Evolutionary conservation across 2,329 filamentous ascomycete species (phyloP).

Genomic region (Falciphora oryzae): DNA sequence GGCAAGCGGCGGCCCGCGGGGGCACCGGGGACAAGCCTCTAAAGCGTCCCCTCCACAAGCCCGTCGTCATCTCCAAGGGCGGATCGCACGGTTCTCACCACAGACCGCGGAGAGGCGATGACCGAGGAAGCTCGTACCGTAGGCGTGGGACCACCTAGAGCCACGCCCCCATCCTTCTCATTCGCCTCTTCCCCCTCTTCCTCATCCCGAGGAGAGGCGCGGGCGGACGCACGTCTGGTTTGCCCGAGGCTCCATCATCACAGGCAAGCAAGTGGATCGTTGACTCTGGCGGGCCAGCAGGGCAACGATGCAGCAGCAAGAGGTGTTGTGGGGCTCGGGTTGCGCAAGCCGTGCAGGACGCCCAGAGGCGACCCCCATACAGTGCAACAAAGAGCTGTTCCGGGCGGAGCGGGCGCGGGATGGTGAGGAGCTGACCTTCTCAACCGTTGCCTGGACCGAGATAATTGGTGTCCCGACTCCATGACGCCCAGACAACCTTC

Average conservation of each 20-base stretch:
- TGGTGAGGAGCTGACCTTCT: neutral
- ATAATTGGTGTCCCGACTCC: neutral
- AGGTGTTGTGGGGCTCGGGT: neutral
- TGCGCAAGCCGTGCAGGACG: neutral
- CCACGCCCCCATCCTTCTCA: neutral
- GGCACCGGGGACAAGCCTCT: constrained; percentile 42
- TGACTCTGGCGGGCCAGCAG: neutral
- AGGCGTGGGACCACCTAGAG: neutral
- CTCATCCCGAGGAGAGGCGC: neutral
- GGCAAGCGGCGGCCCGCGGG: constrained; percentile 43
- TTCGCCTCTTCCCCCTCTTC: neutral
- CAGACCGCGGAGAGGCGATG: neutral
- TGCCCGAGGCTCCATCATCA: neutral
- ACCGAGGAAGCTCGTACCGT: neutral
- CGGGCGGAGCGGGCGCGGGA: too few relatives aligned
- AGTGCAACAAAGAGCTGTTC: neutral
- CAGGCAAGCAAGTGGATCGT: neutral
- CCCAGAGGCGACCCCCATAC: neutral
- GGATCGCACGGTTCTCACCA: constrained; percentile 22
- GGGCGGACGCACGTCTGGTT: neutral
- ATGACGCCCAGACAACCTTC: neutral
- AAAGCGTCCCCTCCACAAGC: constrained; percentile 52
- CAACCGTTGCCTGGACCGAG: neutral
- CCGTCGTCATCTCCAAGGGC: constrained; percentile 43
- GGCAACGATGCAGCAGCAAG: neutral